Percentiles rank a stretch among this genome's conserved stretches.
Conservation (phyloP, 306 rosid species). For the Dalbergia cochinchinensis region DNA sequence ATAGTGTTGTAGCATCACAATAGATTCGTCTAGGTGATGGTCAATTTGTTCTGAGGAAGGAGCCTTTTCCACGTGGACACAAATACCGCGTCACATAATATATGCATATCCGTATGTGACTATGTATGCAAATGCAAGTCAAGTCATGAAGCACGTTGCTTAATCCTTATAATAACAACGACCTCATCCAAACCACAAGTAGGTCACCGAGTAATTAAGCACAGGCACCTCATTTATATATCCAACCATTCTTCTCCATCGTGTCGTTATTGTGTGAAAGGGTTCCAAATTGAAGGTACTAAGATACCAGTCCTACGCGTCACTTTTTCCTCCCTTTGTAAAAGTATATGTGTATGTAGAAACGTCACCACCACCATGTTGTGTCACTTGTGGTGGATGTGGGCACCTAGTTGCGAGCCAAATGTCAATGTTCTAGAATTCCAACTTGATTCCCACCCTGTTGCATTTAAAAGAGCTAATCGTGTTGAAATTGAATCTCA, state of each 20-base stretch:
- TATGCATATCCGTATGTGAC: neutral
- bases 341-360: neutral
- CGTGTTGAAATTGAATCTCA: slow-evolving; percentile 6
- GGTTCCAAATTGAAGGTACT: slow-evolving; percentile 32
- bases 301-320: slow-evolving; percentile 51
- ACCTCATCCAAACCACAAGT: slow-evolving; percentile 51
- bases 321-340: slow-evolving; percentile 40
- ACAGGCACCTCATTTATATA: neutral
- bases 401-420: slow-evolving; percentile 44
- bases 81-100: slow-evolving; percentile 44
- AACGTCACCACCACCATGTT: slow-evolving; percentile 40
- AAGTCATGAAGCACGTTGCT: slow-evolving; percentile 56
- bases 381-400: slow-evolving; percentile 9
- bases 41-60: slow-evolving; percentile 13
- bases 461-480: neutral
- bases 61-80: slow-evolving; percentile 38
- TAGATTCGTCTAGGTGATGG: neutral
- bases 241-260: slow-evolving; percentile 16
- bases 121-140: slow-evolving; percentile 43
- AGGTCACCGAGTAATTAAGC: slow-evolving; percentile 51
- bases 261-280: slow-evolving; percentile 43
- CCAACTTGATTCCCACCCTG: slow-evolving; percentile 12
- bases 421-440: slow-evolving; percentile 33
- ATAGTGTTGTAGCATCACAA: neutral
- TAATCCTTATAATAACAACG: slow-evolving; percentile 35